These are phyloP conservation scores for Dendrobium officinale DNA, from an alignment of 106 monocot species.

Conservation along the genomic window DNA sequence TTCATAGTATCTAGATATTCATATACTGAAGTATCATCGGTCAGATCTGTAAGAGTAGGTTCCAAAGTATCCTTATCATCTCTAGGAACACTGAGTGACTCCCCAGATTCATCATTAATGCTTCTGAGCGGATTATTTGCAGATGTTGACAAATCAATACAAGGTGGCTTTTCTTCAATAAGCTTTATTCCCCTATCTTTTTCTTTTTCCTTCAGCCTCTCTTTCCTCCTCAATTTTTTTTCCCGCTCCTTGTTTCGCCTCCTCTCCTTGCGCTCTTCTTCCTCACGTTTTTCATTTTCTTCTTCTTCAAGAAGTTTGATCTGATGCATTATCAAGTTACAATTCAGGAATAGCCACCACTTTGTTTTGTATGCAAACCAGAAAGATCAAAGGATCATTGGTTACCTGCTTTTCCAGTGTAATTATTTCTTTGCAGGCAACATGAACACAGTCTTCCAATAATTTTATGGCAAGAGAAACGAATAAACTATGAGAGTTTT, in stretches of 20 bases:
- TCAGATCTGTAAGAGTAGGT: slow-evolving; percentile 14
- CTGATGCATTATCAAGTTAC: slow-evolving; percentile 29
- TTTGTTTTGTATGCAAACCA: background rate
- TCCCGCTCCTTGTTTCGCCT: slow-evolving; percentile 78
- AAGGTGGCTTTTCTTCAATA: slow-evolving; percentile 25
- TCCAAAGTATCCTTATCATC: slow-evolving; percentile 14
- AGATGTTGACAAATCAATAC: slow-evolving; percentile 5
- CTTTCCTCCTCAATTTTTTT: slow-evolving; percentile 86
- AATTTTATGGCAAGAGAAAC: slow-evolving; percentile 78
- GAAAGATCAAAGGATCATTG: background rate
- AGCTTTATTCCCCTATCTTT: slow-evolving; percentile 47
- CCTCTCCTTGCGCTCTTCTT: slow-evolving; percentile 89
- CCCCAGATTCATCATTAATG: slow-evolving; percentile 28
- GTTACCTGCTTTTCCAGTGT: slow-evolving; percentile 90
- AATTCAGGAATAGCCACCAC: slow-evolving; percentile 8
- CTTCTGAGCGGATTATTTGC: slow-evolving; percentile 24
- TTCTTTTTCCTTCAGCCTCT: slow-evolving; percentile 79
- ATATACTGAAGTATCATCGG: slow-evolving; percentile 22
- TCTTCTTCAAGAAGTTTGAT: slow-evolving; percentile 95
- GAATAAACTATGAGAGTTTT: slow-evolving; percentile 92
- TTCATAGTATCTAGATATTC: background rate
- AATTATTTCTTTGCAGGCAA: slow-evolving; percentile 96
- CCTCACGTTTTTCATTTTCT: slow-evolving; percentile 90
- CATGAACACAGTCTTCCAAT: slow-evolving; percentile 81
- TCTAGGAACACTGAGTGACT: slow-evolving; percentile 33